Conservation (phyloP, 371 early-diverging fungal species). For the Circinella umbellata region DNA sequence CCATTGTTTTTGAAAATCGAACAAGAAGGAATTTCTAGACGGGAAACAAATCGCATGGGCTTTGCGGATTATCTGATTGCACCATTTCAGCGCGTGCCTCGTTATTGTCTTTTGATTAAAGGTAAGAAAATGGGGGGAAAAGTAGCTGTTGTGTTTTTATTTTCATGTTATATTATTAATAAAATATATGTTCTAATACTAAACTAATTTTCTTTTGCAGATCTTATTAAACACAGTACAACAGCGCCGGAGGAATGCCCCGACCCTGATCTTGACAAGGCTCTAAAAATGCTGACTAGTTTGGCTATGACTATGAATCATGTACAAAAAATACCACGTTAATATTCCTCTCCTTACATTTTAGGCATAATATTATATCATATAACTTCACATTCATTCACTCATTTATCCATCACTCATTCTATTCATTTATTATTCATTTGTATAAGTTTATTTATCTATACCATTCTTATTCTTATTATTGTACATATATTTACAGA, state of each 20-base stretch:
- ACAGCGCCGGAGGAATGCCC: conserved; percentile 16
- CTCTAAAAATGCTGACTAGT: conserved; percentile 34
- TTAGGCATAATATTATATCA: no score
- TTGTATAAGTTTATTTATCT: no score
- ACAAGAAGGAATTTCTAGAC: conserved; percentile 42
- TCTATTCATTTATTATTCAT: neutral
- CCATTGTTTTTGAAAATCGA: conserved; percentile 45
- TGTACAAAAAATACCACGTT: conserved; percentile 23
- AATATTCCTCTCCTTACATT: neutral
- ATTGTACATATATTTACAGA: no score
- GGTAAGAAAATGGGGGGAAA: conserved; percentile 22
- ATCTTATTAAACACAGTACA: conserved; percentile 41
- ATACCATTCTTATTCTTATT: no score
- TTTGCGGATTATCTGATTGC: conserved; percentile 53
- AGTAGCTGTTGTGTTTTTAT: no score
- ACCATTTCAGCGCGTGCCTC: conserved; percentile 50
- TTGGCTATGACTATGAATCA: conserved; percentile 45
- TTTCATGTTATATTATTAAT: neutral
- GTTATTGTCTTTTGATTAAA: conserved; percentile 50
- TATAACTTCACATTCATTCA: no score
- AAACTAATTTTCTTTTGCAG: conserved; percentile 16
- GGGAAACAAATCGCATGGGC: conserved; percentile 49
- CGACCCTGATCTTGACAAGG: conserved; percentile 25
- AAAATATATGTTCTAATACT: neutral
- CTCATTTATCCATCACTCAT: neutral